Evolutionary conservation across 805 yeast species (phyloP).

Genomic region (Wickerhamiella siamensis): DNA sequence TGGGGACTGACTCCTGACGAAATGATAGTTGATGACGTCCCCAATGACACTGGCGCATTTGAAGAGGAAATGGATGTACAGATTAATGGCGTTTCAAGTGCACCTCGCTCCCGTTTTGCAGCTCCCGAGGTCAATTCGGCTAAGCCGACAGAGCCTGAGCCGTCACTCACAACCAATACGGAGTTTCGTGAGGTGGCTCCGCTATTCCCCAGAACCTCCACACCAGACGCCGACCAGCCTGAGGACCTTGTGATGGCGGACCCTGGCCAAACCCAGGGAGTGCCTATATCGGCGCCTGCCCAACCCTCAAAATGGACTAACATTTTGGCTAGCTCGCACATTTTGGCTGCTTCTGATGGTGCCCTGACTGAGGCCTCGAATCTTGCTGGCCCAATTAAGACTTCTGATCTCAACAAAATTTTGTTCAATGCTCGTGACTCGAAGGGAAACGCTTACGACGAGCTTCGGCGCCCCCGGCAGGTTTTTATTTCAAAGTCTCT

Average conservation of each 20-base stretch:
- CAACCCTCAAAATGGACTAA: not conserved
- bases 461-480: not conserved
- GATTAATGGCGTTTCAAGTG: not conserved
- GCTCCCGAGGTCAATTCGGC: not conserved
- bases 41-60: too few species aligned
- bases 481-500: not conserved
- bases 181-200: too few species aligned
- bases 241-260: not conserved
- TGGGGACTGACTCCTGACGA: conserved; percentile 59
- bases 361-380: not conserved
- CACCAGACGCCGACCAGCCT: not conserved
- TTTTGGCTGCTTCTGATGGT: not conserved
- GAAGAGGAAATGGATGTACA: not conserved
- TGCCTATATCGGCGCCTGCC: not conserved
- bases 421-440: not conserved
- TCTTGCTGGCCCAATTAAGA: not conserved
- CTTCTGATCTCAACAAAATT: not conserved
- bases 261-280: too few species aligned
- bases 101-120: not conserved
- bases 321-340: not conserved
- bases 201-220: not conserved
- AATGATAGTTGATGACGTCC: conserved; percentile 16
- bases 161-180: not conserved
- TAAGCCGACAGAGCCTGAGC: not conserved
- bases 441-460: not conserved